Base-by-base conservation (phyloP, 2,329 filamentous ascomycete species). In the Tolypocladium ovalisporum region DNA sequence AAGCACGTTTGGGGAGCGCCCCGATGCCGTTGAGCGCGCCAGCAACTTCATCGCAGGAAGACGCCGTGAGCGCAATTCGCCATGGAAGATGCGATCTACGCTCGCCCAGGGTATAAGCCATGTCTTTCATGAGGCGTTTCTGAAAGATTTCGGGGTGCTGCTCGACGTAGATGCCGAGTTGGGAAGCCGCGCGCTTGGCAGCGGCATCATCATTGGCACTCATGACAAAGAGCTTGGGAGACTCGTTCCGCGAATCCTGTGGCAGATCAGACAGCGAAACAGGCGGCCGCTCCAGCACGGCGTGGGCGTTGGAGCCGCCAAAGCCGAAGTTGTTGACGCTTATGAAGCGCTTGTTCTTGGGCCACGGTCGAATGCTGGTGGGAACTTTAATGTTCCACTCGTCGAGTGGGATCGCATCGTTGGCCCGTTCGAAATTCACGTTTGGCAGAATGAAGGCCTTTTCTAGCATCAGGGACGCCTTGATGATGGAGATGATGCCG, bases 401-500 rank as follows among this genome's bases (percentile, higher is more conserved):
- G 42, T 76, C 73, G 57, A 76, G 76, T 0, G 76, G 75, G 10
- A 80, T 81, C 62, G 72, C 75, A 27, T 70, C 70, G 57, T 81
- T 81, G 1, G 76, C 73, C 29, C 73, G 65, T 63, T 79, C 74
- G 63, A 79, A 80, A 63, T 79, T 75, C 56, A 74, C 67, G 59
- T 79, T 80, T 7, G 78, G 78, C 13, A 77, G 67, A 34, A 81
- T 74, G 57, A 78, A 76, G 6, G 74, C 75, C 56, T 75, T 72
- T 60, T 81, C 77, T 1, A 82, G 70, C 71, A 78, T 79, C 58
- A 82, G 60, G 1, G 75, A 73, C 0, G 77, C 74, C 65, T 82
- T 82, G 61, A 82, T 79, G 22, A 82, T 65, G 4, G 74, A 76
- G 1, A 76, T 71, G 22, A 82, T 74, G n/a, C 79, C 78, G 2